Conservation (phyloP, 441 rosid species). For the Brassica hybrid region DNA sequence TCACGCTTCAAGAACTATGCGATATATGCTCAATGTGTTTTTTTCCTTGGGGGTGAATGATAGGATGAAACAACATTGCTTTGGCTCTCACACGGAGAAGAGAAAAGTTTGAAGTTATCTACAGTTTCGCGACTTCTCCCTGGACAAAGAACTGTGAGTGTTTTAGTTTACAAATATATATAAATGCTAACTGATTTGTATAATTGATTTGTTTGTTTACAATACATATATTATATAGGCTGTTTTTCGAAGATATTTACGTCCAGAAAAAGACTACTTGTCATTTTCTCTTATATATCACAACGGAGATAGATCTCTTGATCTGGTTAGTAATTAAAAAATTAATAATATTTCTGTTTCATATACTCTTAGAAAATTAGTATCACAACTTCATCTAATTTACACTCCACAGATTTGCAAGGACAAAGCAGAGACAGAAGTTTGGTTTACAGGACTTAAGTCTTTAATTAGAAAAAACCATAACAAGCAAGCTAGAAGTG, state of each 20-base stretch:
- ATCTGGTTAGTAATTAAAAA: conserved; percentile 63
- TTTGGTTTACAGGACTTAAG: conserved; percentile 81
- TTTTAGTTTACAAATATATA: not conserved
- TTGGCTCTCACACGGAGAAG: conserved; percentile 77
- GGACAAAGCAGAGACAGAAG: conserved; percentile 83
- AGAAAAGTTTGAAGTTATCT: conserved; percentile 61
- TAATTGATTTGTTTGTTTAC: not conserved
- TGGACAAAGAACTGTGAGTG: conserved; percentile 92
- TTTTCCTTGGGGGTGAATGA: not conserved
- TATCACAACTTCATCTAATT: conserved; percentile 26
- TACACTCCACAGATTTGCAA: conserved; percentile 71
- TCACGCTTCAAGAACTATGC: conserved; percentile 2
- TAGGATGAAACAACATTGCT: conserved; percentile 81
- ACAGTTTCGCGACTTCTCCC: conserved; percentile 64
- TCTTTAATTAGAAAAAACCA: conserved; percentile 53
- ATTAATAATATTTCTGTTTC: not conserved
- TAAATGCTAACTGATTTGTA: no score
- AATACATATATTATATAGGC: conserved; percentile 52
- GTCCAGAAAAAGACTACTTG: conserved; percentile 87
- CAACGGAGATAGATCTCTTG: conserved; percentile 85
- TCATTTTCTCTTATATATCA: conserved; percentile 90
- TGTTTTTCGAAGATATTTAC: conserved; percentile 82
- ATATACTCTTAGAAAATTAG: not conserved
- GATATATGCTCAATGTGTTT: not conserved
- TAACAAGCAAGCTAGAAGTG: conserved; percentile 63